phyloP scores from a whole-genome alignment of 768 basidiomycete genomes.

The Hericium coralloides region DNA sequence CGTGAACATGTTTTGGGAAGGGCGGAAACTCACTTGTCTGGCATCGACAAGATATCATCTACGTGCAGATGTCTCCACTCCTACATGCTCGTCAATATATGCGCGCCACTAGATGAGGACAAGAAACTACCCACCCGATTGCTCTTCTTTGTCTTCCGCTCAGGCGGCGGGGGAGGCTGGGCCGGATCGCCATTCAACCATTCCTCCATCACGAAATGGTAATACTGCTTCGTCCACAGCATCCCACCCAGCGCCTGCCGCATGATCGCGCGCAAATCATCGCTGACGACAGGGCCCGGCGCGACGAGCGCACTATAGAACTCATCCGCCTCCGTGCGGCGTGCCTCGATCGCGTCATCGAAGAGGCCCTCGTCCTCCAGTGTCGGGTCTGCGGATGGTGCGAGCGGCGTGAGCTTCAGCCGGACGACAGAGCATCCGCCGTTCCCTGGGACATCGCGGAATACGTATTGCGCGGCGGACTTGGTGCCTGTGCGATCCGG shows the following conservation, averaged over 20 bases:
- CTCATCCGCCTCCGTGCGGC: slow-evolving; percentile 91
- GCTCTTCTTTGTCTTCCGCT: slow-evolving; percentile 64
- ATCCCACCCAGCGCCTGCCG: slow-evolving; percentile 93
- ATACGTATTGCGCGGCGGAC: slow-evolving; percentile 84
- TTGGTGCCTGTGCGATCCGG: slow-evolving; percentile 87
- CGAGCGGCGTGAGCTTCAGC: slow-evolving; percentile 78
- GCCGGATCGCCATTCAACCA: slow-evolving; percentile 96
- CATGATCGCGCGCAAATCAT: slow-evolving; percentile 94
- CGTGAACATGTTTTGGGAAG: not conserved
- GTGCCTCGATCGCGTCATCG: slow-evolving; percentile 83
- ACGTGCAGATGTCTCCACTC: slow-evolving; percentile 96
- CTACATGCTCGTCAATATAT: slow-evolving; percentile 26
- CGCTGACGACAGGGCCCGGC: slow-evolving; percentile 78
- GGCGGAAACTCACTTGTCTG: slow-evolving; percentile 71
- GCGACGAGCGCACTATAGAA: slow-evolving; percentile 74
- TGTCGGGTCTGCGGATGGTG: slow-evolving; percentile 66
- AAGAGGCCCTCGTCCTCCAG: slow-evolving; percentile 85
- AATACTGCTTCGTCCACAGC: slow-evolving; percentile 98
- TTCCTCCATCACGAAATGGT: slow-evolving; percentile 91
- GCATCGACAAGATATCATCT: slow-evolving; percentile 96
- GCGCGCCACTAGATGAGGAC: not conserved
- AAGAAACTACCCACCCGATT: slow-evolving; percentile 49
- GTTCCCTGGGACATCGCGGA: slow-evolving; percentile 76
- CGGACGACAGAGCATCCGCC: slow-evolving; percentile 96
- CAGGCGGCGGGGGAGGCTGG: slow-evolving; percentile 90